phyloP scores from a whole-genome alignment of 2,329 filamentous ascomycete species.

The Xylariaceae sp. region DNA sequence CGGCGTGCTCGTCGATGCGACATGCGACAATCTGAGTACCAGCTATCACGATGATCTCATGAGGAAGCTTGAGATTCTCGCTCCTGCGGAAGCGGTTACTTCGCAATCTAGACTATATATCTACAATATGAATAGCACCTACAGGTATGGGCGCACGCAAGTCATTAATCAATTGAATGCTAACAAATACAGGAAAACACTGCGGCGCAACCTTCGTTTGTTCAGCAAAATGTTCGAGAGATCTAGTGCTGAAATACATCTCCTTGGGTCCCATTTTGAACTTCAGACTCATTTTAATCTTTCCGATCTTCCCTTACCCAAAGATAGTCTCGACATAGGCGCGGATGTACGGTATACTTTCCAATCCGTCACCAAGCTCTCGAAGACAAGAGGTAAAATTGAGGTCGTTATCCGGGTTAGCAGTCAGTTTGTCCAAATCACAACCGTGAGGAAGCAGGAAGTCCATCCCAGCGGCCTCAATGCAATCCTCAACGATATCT shows the following conservation, averaged over 20 bases:
- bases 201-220: slow-evolving; percentile 59
- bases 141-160: slow-evolving; percentile 43
- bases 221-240: slow-evolving; percentile 61
- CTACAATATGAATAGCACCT: slow-evolving; percentile 71
- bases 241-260: slow-evolving; percentile 60
- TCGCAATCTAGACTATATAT: slow-evolving; percentile 61
- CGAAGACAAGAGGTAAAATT: slow-evolving; percentile 66
- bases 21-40: slow-evolving; percentile 64
- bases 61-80: slow-evolving; percentile 58
- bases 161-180: slow-evolving; percentile 1
- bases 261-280: slow-evolving; percentile 62
- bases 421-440: slow-evolving; percentile 65
- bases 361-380: slow-evolving; percentile 60
- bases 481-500: slow-evolving; percentile 66
- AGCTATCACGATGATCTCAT: slow-evolving; percentile 64
- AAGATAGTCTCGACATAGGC: slow-evolving; percentile 65
- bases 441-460: slow-evolving; percentile 65
- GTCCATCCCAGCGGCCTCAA: slow-evolving; percentile 59
- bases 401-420: slow-evolving; percentile 66
- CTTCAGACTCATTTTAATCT: slow-evolving; percentile 64
- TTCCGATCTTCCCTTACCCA: slow-evolving; percentile 61
- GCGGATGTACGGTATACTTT: slow-evolving; percentile 63
- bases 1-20: slow-evolving; percentile 63
- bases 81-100: slow-evolving; percentile 56
- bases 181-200: slow-evolving; percentile 50